A percentile compares a stretch with the other conserved stretches of the same genome.
Conservation (phyloP, 768 basidiomycete genomes). For the Suillus paluster region DNA sequence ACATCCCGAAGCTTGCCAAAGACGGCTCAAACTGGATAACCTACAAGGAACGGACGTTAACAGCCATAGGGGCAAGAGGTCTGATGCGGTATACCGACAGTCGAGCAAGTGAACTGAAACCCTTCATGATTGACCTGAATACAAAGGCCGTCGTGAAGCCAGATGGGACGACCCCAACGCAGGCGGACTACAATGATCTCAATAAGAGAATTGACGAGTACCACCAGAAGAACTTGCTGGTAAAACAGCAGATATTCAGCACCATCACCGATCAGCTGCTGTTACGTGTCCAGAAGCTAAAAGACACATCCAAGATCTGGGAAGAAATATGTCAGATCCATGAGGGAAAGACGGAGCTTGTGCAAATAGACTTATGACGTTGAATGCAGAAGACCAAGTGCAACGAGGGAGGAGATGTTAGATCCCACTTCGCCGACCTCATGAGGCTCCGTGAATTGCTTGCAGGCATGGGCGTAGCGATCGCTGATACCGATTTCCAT, state of each 20-base stretch:
- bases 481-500: conserved; percentile 21
- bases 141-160: no score
- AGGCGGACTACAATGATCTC: background rate
- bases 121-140: no score
- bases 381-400: conserved; percentile 27
- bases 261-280: conserved; percentile 27
- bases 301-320: conserved; percentile 22
- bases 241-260: conserved; percentile 25
- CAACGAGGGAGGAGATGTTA: conserved; percentile 26
- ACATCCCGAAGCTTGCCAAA: no score
- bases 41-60: no score
- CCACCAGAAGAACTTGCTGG: conserved; percentile 21
- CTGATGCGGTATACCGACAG: no score
- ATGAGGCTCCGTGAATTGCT: background rate
- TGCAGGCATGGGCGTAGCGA: conserved; percentile 21
- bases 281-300: conserved; percentile 17
- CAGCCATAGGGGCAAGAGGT: no score
- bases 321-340: conserved; percentile 20
- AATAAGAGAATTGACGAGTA: conserved; percentile 17
- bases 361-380: conserved; percentile 27
- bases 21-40: no score
- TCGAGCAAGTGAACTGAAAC: no score
- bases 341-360: conserved; percentile 25
- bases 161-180: background rate
- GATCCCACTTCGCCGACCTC: conserved; percentile 24